Base-by-base conservation (phyloP, 2,329 filamentous ascomycete genomes). In the Calonectria hongkongensis region DNA sequence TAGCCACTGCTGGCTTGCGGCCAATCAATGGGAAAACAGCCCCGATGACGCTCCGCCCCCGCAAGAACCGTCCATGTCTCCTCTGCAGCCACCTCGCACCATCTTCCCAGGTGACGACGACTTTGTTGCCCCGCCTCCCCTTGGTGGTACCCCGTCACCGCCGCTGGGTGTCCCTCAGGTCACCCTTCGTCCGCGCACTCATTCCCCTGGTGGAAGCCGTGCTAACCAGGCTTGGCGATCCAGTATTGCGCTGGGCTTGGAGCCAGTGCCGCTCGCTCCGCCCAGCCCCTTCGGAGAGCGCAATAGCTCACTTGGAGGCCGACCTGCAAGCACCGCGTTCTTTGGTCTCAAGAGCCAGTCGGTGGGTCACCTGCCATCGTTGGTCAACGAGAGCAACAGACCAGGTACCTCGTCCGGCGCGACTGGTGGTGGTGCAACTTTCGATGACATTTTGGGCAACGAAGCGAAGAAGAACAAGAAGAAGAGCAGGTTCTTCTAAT, bases 1-100 rank as follows among this genome's bases (percentile, higher is more conserved):
- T 65, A 89, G 87, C 66, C 88, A 90, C 83, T 90, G 88, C 81
- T 90, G 88, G 88, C 82, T 88, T 39, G 88, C 87, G 2, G 88
- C 88, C 27, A 87, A 88, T 75, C 81, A 84, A 51, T 90, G 88
- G 88, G 86, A 88, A 68, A 82, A 82, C 8, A 75, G 81, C 3
- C 78, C 82, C 8, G 82, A 80, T 5, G 77, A 80, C 18, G 75
- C 75, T 5, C 68, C 78, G 6, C 78, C 81, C 3, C 74, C 77
- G 0, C 76, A 79, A 18, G 83, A 86, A 27, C 79, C 81, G 2
- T 75, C 80, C n/a, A 77, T 86, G 77, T 85, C 83, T 4, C 84
- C 84, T 13, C 76, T 86, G 16, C 78, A 84, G 60, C 85, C 85
- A 4, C 85, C 85, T 12, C 81, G 79, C 13, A 78, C 79, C 54